These are phyloP conservation scores for Begonia masoniana DNA, from an alignment of 306 rosid genomes.

Conservation along the genomic window DNA sequence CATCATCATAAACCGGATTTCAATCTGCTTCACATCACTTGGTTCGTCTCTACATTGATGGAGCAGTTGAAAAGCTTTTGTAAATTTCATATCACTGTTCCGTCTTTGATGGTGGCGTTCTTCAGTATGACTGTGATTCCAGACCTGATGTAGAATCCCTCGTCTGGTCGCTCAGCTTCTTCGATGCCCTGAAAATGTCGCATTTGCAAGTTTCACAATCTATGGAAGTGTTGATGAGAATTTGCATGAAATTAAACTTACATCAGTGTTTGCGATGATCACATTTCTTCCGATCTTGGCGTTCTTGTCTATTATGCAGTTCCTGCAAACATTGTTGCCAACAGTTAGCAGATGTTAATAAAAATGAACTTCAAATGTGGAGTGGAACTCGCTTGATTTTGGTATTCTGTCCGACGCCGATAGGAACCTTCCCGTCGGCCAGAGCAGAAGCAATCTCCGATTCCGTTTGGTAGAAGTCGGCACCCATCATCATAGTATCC, in stretches of 20 bases:
- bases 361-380: too few species aligned
- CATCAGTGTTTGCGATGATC: conserved; percentile 61
- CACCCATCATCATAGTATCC: conserved; percentile 99
- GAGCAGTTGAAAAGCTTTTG: too few species aligned
- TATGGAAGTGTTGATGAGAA: too few species aligned
- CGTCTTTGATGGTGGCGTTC: conserved; percentile 78
- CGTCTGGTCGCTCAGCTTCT: conserved; percentile 65
- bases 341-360: conserved; percentile 9
- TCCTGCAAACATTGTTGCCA: conserved; percentile 27
- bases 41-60: conserved; percentile 1
- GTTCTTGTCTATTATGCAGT: conserved; percentile 93
- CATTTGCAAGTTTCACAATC: neutral
- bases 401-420: conserved; percentile 90
- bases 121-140: conserved; percentile 62
- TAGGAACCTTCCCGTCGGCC: conserved; percentile 78
- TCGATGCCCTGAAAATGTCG: conserved; percentile 54
- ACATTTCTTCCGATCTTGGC: conserved; percentile 89
- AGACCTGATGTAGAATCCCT: conserved; percentile 67
- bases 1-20: too few species aligned
- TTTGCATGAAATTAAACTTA: conserved; percentile 17
- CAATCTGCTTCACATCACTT: too few species aligned
- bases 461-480: conserved; percentile 95
- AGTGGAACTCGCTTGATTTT: conserved; percentile 48
- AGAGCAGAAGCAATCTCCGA: conserved; percentile 69
- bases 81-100: conserved; percentile 33